Evolutionary conservation across 257 asterid genomes (phyloP).

Genomic region (Paraleonurus japonicus): DNA sequence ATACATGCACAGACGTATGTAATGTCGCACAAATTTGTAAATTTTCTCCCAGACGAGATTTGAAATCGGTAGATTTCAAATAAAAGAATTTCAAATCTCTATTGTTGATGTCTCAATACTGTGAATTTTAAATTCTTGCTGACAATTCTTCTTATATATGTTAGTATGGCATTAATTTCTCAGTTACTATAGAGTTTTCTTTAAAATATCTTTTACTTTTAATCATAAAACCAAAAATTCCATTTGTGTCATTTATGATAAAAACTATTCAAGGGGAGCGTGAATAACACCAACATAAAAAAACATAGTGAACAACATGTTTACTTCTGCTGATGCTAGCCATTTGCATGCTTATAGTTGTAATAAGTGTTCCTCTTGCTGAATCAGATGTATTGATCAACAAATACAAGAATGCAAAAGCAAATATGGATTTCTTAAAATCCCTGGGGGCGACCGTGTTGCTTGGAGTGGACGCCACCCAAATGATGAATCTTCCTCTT

Average conservation of each 20-base stretch:
- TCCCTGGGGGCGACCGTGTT: constrained; percentile 42
- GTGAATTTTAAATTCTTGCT: neutral
- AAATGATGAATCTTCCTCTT: constrained; percentile 30
- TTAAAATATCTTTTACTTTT: neutral
- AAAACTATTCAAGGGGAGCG: neutral
- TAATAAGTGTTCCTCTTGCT: neutral
- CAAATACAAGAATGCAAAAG: constrained; percentile 49
- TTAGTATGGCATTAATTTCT: neutral
- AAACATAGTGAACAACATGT: neutral
- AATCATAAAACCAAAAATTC: no score
- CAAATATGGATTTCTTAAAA: constrained; percentile 33
- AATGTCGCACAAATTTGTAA: no score
- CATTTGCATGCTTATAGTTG: neutral
- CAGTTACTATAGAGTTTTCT: neutral
- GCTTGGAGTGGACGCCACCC: constrained; percentile 58
- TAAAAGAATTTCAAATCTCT: neutral
- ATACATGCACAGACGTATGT: no score
- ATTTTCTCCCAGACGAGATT: no score
- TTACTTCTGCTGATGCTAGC: neutral
- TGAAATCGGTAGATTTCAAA: no score
- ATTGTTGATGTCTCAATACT: neutral
- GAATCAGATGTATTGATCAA: constrained; percentile 41
- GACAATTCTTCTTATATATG: neutral
- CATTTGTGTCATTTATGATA: neutral
- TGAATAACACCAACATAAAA: neutral